Percentiles rank a stretch among this genome's conserved stretches.
Evolutionary conservation across 305 asterid genomes (phyloP).

Genomic region (Salvia sclarea): DNA sequence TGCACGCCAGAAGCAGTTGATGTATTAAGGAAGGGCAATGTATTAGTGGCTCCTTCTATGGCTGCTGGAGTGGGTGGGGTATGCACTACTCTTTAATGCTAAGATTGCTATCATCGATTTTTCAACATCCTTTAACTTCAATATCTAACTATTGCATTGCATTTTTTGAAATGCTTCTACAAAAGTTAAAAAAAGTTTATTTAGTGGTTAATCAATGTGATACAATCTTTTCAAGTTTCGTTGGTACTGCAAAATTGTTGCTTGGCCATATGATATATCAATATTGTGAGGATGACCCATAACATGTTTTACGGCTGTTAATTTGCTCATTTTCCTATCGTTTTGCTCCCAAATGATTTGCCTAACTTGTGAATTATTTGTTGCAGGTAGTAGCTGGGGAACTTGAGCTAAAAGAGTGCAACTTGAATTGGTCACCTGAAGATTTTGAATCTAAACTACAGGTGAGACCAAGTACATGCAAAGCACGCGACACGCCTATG

Average conservation of each 20-base stretch:
- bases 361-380: constrained; percentile 2
- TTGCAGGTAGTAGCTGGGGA: constrained; percentile 96
- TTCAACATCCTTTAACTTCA: neutral
- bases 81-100: constrained; percentile 30
- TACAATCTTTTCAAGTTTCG: too few relatives aligned
- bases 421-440: constrained; percentile 89
- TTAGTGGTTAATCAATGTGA: too few relatives aligned
- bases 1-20: constrained; percentile 94
- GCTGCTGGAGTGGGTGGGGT: constrained; percentile 99
- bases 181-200: too few relatives aligned
- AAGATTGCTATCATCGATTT: constrained; percentile 12
- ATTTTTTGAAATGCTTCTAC: too few relatives aligned
- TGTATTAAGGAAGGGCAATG: constrained; percentile 75
- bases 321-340: constrained; percentile 1
- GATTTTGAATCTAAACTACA: constrained; percentile 93
- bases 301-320: too few relatives aligned
- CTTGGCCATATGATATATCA: too few relatives aligned
- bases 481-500: neutral
- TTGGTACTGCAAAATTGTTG: too few relatives aligned
- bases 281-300: too few relatives aligned
- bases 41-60: constrained; percentile 90
- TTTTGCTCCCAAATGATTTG: constrained; percentile 16
- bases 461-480: constrained; percentile 38
- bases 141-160: neutral
- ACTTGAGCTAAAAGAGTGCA: constrained; percentile 92